Percentiles rank a stretch among this genome's conserved stretches.
Conservation (phyloP, 73 alveolate genomes). For the Stentor roeselii region DNA sequence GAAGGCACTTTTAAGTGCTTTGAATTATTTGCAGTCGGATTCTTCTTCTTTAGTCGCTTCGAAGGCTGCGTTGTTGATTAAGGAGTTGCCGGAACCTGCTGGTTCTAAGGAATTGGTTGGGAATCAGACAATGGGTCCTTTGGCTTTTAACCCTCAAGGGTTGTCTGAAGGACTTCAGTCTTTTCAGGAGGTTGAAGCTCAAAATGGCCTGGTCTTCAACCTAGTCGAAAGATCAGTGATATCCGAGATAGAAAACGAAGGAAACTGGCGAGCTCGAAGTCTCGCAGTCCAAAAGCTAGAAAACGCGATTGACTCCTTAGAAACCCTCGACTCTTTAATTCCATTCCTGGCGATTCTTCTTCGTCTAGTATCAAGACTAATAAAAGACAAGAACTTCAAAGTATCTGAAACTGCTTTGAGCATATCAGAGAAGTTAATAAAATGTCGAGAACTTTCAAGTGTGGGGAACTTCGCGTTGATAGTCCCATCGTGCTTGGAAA, state of each 20-base stretch:
- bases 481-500: background rate
- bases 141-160: too few species aligned
- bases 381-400: conserved; percentile 20
- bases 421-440: background rate
- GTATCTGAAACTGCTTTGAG: background rate
- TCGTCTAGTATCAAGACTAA: background rate
- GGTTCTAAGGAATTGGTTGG: too few species aligned
- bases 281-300: conserved; percentile 10
- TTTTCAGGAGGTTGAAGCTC: too few species aligned
- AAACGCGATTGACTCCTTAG: background rate
- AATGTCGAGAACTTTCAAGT: background rate
- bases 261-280: conserved; percentile 17
- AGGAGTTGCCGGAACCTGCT: too few species aligned
- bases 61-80: too few species aligned
- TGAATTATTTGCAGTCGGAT: too few species aligned
- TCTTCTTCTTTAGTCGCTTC: too few species aligned
- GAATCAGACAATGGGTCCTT: too few species aligned
- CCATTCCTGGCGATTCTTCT: background rate
- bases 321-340: background rate
- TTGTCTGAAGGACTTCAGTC: too few species aligned
- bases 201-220: conserved; percentile 11
- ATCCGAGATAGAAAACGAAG: background rate
- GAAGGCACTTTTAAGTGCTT: too few species aligned
- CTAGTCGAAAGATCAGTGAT: background rate
- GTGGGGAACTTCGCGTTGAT: background rate